Evolutionary conservation across 2,329 filamentous ascomycete genomes (phyloP).

Genomic region (Gaeumannomyces tritici): DNA sequence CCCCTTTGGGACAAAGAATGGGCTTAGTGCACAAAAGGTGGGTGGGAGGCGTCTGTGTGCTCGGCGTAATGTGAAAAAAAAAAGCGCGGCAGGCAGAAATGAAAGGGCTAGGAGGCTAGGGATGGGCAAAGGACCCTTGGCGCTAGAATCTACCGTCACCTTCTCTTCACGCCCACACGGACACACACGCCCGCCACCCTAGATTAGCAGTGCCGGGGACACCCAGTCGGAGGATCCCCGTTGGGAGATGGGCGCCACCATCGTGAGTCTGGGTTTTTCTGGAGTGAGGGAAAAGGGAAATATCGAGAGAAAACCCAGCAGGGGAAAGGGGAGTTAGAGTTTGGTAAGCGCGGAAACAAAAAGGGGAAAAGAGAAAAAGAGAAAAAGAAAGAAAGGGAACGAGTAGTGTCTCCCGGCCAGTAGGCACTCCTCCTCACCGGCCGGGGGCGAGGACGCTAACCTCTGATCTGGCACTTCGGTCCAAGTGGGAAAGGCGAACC

Average conservation of each 20-base stretch:
- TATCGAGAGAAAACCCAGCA: not conserved
- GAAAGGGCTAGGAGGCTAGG: not conserved
- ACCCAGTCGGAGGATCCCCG: not conserved
- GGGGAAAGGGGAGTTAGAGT: too few species aligned
- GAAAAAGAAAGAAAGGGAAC: not conserved
- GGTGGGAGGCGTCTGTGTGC: not conserved
- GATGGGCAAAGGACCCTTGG: not conserved
- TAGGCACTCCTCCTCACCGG: not conserved
- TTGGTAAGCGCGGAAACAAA: too few species aligned
- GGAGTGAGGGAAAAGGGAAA: not conserved
- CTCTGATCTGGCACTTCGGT: not conserved
- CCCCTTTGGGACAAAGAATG: not conserved
- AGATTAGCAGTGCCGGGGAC: not conserved
- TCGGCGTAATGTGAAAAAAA: not conserved
- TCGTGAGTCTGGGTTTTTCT: not conserved
- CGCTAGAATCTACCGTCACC: too few species aligned
- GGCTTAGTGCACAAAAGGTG: not conserved
- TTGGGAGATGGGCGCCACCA: not conserved
- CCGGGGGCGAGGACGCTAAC: not conserved
- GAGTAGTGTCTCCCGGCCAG: not conserved
- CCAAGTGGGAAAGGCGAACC: not conserved
- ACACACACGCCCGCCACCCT: too few species aligned
- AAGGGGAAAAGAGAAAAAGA: not conserved
- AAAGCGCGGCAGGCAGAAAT: not conserved
- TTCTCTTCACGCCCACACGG: too few species aligned